Evolutionary conservation across 768 basidiomycete species (phyloP).

Genomic region (Pulveroboletus frians): DNA sequence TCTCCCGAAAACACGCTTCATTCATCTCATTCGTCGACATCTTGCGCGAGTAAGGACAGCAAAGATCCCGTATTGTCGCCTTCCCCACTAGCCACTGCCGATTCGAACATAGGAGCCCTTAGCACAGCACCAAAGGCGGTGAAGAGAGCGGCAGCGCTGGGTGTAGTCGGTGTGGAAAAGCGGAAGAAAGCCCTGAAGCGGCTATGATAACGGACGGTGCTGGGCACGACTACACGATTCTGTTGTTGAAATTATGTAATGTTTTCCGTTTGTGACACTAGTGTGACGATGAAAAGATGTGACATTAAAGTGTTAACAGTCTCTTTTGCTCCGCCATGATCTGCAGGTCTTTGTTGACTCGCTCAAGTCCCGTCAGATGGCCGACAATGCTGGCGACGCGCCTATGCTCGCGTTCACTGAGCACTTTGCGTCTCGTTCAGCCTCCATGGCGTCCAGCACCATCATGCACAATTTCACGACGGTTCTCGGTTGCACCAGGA

Average conservation of each 20-base stretch:
- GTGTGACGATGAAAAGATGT: slow-evolving; percentile 15
- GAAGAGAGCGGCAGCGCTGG: slow-evolving; percentile 58
- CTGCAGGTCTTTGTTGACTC: slow-evolving; percentile 17
- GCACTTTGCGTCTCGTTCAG: slow-evolving; percentile 4
- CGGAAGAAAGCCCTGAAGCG: slow-evolving; percentile 86
- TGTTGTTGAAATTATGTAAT: slow-evolving; percentile 5
- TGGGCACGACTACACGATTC: not conserved
- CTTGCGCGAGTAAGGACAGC: slow-evolving; percentile 27
- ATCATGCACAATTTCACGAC: slow-evolving; percentile 7
- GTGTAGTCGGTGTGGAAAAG: slow-evolving; percentile 63
- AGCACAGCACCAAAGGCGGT: slow-evolving; percentile 51
- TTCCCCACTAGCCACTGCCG: slow-evolving; percentile 64
- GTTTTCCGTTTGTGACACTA: slow-evolving; percentile 13
- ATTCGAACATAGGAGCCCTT: slow-evolving; percentile 55
- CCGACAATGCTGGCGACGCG: slow-evolving; percentile 7
- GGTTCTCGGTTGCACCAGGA: slow-evolving; percentile 17
- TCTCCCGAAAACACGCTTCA: slow-evolving; percentile 40
- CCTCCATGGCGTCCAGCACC: not conserved
- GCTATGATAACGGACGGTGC: slow-evolving; percentile 37
- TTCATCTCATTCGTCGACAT: slow-evolving; percentile 32
- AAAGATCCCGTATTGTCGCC: slow-evolving; percentile 67
- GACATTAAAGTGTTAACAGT: slow-evolving; percentile 1
- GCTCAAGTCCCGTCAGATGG: slow-evolving; percentile 8
- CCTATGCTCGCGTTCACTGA: slow-evolving; percentile 13
- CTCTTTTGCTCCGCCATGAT: slow-evolving; percentile 15